phyloP scores from a whole-genome alignment of 495 filamentous ascomycete species.

The Friedmanniomyces simplex region DNA sequence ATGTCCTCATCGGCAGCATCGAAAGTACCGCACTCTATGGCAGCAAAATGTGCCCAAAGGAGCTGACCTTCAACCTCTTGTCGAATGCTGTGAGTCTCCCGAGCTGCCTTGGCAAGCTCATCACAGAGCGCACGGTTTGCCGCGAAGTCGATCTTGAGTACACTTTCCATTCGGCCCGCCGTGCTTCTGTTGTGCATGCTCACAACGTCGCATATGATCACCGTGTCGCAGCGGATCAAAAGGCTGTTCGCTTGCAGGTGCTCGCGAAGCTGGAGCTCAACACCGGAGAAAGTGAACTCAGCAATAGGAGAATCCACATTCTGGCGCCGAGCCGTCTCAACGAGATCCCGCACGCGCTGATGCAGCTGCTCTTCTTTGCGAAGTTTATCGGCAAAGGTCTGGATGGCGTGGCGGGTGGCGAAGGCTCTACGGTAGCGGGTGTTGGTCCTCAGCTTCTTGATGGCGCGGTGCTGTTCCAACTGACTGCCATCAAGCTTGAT shows the following conservation, averaged over 20 bases:
- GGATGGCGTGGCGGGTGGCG: constrained; percentile 34
- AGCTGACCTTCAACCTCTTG: constrained; percentile 33
- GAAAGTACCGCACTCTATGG: constrained; percentile 26
- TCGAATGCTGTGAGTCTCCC: constrained; percentile 16
- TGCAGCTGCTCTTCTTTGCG: constrained; percentile 51
- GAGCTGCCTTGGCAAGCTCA: constrained; percentile 24
- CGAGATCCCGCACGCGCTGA: constrained; percentile 43
- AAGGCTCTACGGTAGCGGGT: constrained; percentile 34
- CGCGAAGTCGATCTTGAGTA: constrained; percentile 17
- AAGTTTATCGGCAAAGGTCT: constrained; percentile 36
- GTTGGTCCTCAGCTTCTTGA: constrained; percentile 2
- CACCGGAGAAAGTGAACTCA: constrained; percentile 37
- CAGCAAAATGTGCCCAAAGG: constrained; percentile 31
- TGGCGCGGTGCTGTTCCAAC: background rate
- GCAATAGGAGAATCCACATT: constrained; percentile 15
- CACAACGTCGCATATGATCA: constrained; percentile 46
- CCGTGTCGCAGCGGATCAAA: no score
- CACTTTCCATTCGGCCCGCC: background rate
- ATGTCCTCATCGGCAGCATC: background rate
- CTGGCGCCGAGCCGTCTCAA: constrained; percentile 39
- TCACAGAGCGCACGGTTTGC: constrained; percentile 15
- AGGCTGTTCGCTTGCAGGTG: constrained; percentile 42
- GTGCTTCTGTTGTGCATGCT: constrained; percentile 16
- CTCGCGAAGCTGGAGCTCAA: constrained; percentile 38
- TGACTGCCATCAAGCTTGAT: constrained; percentile 22